Base-by-base conservation (phyloP, 176 grass and related monocot genomes). In the Otatea glauca region DNA sequence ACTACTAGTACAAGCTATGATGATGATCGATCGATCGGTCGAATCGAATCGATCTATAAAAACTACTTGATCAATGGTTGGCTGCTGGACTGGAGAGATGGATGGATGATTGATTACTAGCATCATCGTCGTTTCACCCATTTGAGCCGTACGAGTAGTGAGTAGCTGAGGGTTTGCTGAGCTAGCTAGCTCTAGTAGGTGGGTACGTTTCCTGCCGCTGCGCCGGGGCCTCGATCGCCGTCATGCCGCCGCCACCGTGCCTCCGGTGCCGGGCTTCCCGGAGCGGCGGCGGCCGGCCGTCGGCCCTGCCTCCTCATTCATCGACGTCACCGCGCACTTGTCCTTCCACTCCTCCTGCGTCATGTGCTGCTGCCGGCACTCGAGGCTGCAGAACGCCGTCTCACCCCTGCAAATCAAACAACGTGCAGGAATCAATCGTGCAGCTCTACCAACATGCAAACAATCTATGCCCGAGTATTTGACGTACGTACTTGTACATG, bases 341-440 rank as follows among this genome's bases (percentile, higher is more conserved):
- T 92, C 82, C 67, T 83, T 90, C 82, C 82, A 85, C 78, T 92
- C 92, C 82, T 94, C 92, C 45, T 86, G 81, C 56, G 79, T 90
- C 17, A 94, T 94, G 70, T 90, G 92, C 81, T 88, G 90, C 78
- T 94, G 87, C 79, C 92, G 70, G 59, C 92, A 94, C 82, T 94
- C 92, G 7, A 90, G 88, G 90, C 92, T 94, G 60, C 92, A 94
- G 85, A 94, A 94, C 47, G 92, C 92, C 79, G 88, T 70, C 55
- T 94, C 92, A 6, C 92, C 92, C 79, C 92, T 94, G 90, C 49
- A 17, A 51, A 51, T 51, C 49, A 0, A 51, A 51, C 15, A 51
- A 6, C 15, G 1, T 51, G 49, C 49, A 17, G 49, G 49, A 5
- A 51, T 51, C 5, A 51, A 6, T 5, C 49, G 17, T 17, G 49